Conservation (phyloP, 75 land plant genomes). For the Gnetum montanum region DNA sequence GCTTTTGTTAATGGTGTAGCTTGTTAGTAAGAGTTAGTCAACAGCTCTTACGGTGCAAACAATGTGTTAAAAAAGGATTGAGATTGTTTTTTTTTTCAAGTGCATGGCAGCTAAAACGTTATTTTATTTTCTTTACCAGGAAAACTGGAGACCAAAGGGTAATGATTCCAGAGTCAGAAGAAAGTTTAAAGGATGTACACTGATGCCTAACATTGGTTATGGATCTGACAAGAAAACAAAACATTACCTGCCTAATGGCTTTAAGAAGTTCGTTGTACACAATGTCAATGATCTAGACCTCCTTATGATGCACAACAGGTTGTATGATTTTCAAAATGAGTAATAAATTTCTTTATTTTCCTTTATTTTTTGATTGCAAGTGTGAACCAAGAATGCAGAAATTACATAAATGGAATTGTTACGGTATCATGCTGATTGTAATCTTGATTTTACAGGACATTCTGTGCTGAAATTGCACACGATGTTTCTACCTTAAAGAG, state of each 20-base stretch:
- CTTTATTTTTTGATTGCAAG: no score
- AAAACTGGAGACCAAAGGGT: constrained; percentile 89
- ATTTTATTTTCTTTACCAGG: constrained; percentile 14
- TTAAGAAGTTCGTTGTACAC: constrained; percentile 79
- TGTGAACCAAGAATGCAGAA: no score
- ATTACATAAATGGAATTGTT: no score
- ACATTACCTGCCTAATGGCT: constrained; percentile 68
- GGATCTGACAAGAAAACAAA: constrained; percentile 91
- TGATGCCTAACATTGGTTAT: constrained; percentile 93
- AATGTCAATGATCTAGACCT: constrained; percentile 59
- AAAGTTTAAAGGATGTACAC: constrained; percentile 68
- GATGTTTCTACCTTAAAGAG: constrained; percentile 59
- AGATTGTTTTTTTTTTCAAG: no score
- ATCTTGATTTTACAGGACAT: constrained; percentile 25
- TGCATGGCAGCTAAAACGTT: no score
- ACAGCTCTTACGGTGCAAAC: no score
- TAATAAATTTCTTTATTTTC: background rate
- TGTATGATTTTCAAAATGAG: no score
- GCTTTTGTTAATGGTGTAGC: no score
- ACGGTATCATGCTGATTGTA: no score
- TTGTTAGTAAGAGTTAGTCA: no score
- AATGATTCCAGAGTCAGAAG: constrained; percentile 84
- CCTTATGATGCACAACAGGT: constrained; percentile 90
- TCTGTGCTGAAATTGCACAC: constrained; percentile 79
- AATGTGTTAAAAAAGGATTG: no score